Evolutionary conservation across 2,329 filamentous ascomycete species (phyloP).

Genomic region (Alternaria metachromatica): DNA sequence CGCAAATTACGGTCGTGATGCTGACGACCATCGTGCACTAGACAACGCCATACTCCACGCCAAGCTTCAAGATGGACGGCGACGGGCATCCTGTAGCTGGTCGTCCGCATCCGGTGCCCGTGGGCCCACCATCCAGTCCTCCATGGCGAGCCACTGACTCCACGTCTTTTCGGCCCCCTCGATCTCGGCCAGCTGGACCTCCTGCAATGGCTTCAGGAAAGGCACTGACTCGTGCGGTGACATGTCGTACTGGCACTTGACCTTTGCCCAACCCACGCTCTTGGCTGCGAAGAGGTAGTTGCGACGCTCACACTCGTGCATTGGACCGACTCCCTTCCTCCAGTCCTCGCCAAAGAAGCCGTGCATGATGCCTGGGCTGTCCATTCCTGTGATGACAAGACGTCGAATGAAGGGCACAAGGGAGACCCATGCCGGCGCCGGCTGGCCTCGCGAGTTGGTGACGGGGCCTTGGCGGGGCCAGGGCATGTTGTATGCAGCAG

Average conservation of each 20-base stretch:
- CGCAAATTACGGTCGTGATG: constrained; percentile 3
- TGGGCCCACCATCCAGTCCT: constrained; percentile 97
- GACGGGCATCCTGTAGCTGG: constrained; percentile 27
- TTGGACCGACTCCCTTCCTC: constrained; percentile 75
- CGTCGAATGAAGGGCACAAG: constrained; percentile 89
- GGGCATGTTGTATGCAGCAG: constrained; percentile 45
- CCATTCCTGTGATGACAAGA: constrained; percentile 89
- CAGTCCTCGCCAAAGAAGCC: constrained; percentile 98
- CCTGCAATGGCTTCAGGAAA: constrained; percentile 83
- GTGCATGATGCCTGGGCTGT: constrained; percentile 83
- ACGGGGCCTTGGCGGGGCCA: constrained; percentile 53
- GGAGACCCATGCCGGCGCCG: constrained; percentile 62
- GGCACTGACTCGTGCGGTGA: constrained; percentile 81
- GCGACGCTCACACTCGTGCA: constrained; percentile 87
- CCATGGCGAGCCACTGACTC: constrained; percentile 96
- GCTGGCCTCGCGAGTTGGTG: constrained; percentile 46
- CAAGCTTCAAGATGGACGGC: constrained; percentile 27
- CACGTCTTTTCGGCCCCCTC: constrained; percentile 81
- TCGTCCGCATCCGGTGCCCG: constrained; percentile 64
- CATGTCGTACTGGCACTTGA: constrained; percentile 92
- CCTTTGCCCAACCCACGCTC: constrained; percentile 85
- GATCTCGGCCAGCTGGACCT: constrained; percentile 79
- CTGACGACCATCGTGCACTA: constrained; percentile 19
- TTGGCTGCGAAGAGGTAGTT: constrained; percentile 97
- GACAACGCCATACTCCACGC: constrained; percentile 33